These are phyloP conservation scores for Salicornia ramosissima DNA, from an alignment of 148 eudicot genomes.

Conservation along the genomic window DNA sequence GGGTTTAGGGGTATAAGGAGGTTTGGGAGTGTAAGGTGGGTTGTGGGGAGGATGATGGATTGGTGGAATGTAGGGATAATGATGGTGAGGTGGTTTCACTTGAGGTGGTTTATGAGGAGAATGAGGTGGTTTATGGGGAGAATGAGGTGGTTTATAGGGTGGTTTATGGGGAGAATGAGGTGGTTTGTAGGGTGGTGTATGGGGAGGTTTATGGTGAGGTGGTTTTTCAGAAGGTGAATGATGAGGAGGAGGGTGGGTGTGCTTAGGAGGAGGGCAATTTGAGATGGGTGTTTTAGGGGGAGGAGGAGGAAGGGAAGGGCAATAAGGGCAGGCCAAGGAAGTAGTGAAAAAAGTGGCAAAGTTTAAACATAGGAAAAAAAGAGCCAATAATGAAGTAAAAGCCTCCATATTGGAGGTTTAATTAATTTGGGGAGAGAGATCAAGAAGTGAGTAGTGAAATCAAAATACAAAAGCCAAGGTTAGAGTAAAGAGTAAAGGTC, in stretches of 20 bases:
- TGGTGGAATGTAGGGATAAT: constrained; percentile 17
- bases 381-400: not conserved
- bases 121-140: constrained; percentile 3
- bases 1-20: constrained; percentile 31
- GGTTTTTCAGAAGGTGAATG: too few relatives aligned
- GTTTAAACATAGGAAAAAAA: constrained; percentile 13
- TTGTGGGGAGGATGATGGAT: not conserved
- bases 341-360: constrained; percentile 17
- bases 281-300: constrained; percentile 15
- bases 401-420: constrained; percentile 18
- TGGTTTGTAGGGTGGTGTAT: not conserved
- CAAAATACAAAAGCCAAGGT: too few relatives aligned
- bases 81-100: constrained; percentile 2
- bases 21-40: constrained; percentile 22
- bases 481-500: not conserved
- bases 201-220: constrained; percentile 20
- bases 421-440: not conserved
- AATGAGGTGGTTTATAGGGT: not conserved
- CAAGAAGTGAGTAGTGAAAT: too few relatives aligned
- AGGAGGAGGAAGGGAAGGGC: constrained; percentile 27
- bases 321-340: constrained; percentile 27
- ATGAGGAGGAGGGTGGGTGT: constrained; percentile 1
- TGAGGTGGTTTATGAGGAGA: constrained; percentile 3
- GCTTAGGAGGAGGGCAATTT: constrained; percentile 28
- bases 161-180: too few relatives aligned